phyloP scores from a whole-genome alignment of 2,329 filamentous ascomycete species.

The Didymella segeticola region DNA sequence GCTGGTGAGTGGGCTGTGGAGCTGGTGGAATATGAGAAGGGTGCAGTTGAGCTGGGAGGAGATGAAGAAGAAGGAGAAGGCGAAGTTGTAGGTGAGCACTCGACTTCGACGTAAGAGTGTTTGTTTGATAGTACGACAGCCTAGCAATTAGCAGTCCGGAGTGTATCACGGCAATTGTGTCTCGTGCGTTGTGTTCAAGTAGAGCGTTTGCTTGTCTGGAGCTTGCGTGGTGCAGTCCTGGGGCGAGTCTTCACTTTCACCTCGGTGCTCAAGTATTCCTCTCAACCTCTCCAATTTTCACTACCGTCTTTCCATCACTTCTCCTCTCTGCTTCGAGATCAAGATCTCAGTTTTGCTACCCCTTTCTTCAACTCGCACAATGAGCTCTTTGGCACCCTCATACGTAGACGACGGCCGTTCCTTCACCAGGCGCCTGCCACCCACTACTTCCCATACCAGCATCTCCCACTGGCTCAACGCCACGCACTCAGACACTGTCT shows the following conservation, averaged over 20 bases:
- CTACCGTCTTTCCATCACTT: neutral
- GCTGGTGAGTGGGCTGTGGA: constrained; percentile 71
- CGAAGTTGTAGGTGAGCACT: constrained; percentile 56
- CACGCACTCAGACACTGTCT: constrained; percentile 10
- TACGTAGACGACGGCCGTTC: constrained; percentile 34
- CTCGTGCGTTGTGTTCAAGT: neutral
- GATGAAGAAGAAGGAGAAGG: constrained; percentile 62
- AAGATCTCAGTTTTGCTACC: no score
- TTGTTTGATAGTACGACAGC: constrained; percentile 18
- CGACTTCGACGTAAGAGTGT: neutral
- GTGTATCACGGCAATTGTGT: neutral
- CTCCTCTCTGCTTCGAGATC: neutral
- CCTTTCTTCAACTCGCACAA: neutral
- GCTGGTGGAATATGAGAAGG: constrained; percentile 73
- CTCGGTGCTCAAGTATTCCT: no score
- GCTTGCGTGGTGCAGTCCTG: neutral
- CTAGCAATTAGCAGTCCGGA: neutral
- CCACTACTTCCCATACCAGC: constrained; percentile 2
- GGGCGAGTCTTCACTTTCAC: neutral
- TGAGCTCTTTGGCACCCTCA: constrained; percentile 28
- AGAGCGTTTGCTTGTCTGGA: neutral
- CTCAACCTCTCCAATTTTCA: no score
- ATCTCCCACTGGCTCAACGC: constrained; percentile 21
- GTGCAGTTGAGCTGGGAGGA: constrained; percentile 75
- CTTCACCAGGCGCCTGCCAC: constrained; percentile 25